Base-by-base conservation (phyloP, 108 stramenopile species). In the Skeletonema costatum region DNA sequence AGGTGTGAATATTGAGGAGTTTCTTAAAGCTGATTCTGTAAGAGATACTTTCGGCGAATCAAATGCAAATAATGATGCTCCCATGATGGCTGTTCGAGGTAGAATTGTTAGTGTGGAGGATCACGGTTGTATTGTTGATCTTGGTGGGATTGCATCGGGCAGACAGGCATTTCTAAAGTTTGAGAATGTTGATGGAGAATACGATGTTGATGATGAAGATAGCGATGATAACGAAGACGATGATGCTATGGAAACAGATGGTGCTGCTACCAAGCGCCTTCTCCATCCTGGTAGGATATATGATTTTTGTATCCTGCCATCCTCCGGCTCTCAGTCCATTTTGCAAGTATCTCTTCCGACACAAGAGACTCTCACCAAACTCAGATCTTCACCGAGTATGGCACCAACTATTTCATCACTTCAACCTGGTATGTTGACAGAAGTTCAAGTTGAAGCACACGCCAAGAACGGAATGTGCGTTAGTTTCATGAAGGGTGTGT, bases 381-480 rank as follows among this genome's bases (percentile, higher is more conserved):
- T 71, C 4, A 74, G 72, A 16, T 36, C 68, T 50, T 32, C 80
- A 5, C 64, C 69, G 32, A 67, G 59, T 41, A 60, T 73, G 39
- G 73, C 78, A 25, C 78, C 81, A 14, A 72, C 86, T 2, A 51
- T 94, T 11, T 65, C 75, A 2, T 77, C 86, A 11, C 51, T 96
- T 5, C 68, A 67, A 56, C 92, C 96, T 13, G 93, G 93, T 3
- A 86, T 83, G 88, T 62, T 94, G 39, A 83, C 90, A 10, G 73
- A 87, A 42, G 87, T 78, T 35, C 82, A 81, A 31, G 86, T 96
- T 0, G 93, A 94, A 68, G 83, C 85, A 1, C 53, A 88, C 31
- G 92, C 92, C 50, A 87, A 83, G 32, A 96, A 96, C 80, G 96
- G 96, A 42, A 71, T 94, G 4, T 90, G 92, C 66, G 88, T 96